These are phyloP conservation scores for Zizania palustris DNA, from an alignment of 202 grass and related monocot genomes.

Conservation along the genomic window DNA sequence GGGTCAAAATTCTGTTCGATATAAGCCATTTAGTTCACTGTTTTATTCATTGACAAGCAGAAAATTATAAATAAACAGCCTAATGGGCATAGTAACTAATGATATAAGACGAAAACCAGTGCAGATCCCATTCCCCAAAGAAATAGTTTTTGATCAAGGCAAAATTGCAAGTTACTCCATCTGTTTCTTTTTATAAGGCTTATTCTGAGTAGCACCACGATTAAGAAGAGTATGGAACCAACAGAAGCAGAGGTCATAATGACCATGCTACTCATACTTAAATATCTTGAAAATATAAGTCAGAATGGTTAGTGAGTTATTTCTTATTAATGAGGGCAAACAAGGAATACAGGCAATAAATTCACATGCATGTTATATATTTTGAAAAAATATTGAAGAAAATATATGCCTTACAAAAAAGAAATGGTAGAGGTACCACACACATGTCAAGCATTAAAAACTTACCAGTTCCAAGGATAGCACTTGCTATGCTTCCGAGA, in stretches of 20 bases:
- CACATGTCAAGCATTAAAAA: neutral
- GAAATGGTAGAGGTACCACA: neutral
- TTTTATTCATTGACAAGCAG: neutral
- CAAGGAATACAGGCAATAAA: neutral
- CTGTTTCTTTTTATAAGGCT: too few relatives aligned
- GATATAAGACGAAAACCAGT: neutral
- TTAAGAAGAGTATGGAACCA: neutral
- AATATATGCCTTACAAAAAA: neutral
- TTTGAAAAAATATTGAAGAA: too few relatives aligned
- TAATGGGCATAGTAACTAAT: neutral
- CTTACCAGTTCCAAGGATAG: constrained; percentile 51
- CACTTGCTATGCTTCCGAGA: constrained; percentile 50
- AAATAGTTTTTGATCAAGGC: neutral
- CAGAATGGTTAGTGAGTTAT: neutral
- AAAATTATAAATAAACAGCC: neutral
- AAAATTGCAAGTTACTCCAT: neutral
- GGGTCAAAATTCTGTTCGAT: neutral
- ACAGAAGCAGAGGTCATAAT: neutral
- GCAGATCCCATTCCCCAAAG: neutral
- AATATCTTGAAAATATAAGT: neutral
- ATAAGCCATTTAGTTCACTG: neutral
- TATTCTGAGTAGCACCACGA: too few relatives aligned
- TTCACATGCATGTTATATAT: too few relatives aligned
- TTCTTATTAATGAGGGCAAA: neutral
- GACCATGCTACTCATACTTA: neutral